phyloP scores from a whole-genome alignment of 179 eudicot genomes.

The Pouteria campechiana region DNA sequence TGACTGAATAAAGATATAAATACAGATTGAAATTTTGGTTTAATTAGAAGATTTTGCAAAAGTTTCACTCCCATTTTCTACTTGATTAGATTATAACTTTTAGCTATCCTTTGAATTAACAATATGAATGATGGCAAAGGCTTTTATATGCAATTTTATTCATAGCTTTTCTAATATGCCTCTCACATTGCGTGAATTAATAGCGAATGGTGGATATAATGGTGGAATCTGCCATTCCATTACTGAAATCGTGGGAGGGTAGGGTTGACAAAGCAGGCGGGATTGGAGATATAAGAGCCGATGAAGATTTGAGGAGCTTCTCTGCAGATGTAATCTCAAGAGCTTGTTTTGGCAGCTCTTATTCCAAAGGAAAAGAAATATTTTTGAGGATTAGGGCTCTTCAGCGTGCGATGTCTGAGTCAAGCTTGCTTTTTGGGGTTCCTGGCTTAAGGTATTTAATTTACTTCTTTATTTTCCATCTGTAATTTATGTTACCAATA shows the following conservation, averaged over 20 bases:
- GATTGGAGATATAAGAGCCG: conserved; percentile 45
- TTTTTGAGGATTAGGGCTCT: conserved; percentile 70
- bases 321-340: conserved; percentile 73
- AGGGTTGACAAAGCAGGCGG: conserved; percentile 38
- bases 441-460: conserved; percentile 34
- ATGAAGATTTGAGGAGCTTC: conserved; percentile 48
- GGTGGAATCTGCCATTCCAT: conserved; percentile 44
- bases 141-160: background rate
- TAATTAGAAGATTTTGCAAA: no score
- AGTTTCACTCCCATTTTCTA: background rate
- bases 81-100: no score
- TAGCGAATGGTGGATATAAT: conserved; percentile 78
- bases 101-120: no score
- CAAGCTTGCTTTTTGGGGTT: conserved; percentile 39
- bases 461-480: no score
- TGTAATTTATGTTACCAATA: no score
- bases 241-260: conserved; percentile 49
- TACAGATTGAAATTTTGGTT: no score
- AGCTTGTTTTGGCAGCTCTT: conserved; percentile 80
- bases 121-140: no score
- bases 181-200: no score
- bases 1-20: no score
- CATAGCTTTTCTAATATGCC: background rate
- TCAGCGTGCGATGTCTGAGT: conserved; percentile 38
- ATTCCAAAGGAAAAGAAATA: conserved; percentile 48